A percentile compares a stretch with the other conserved stretches of the same genome.
phyloP scores from a whole-genome alignment of 306 rosid species.

The Acacia crassicarpa region DNA sequence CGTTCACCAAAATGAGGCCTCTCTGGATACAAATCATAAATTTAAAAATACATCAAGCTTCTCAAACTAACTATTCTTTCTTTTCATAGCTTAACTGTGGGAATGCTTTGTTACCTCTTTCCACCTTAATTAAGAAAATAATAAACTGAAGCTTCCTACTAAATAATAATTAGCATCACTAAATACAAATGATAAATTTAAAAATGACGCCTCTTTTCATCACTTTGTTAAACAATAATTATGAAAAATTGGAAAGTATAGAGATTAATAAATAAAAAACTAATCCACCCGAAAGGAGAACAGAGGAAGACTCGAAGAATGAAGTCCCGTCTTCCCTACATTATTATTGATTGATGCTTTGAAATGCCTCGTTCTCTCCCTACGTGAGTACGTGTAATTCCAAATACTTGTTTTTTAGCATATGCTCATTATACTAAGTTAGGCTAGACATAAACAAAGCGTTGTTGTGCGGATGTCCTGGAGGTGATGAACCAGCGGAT shows the following conservation, averaged over 20 bases:
- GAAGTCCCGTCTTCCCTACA: not conserved
- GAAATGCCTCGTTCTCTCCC: not conserved
- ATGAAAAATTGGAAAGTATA: not conserved
- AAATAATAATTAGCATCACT: no score
- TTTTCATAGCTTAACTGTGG: no score
- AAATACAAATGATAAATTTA: no score
- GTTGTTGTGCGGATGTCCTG: not conserved
- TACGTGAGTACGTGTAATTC: not conserved
- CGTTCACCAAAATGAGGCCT: no score
- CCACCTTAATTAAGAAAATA: no score
- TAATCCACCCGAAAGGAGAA: not conserved
- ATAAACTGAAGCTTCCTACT: no score
- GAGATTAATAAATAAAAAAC: not conserved
- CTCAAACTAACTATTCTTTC: no score
- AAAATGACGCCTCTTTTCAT: no score
- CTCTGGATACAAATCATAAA: no score
- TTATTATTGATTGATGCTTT: not conserved
- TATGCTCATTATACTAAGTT: not conserved
- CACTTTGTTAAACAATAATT: not conserved
- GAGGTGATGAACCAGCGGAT: not conserved
- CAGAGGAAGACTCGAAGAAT: not conserved
- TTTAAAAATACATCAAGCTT: no score
- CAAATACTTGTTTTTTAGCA: constrained; percentile 2
- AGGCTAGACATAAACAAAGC: not conserved
- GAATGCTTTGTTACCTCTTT: no score